Evolutionary conservation across 441 rosid species (phyloP).

Genomic region (Isatis lusitanica): DNA sequence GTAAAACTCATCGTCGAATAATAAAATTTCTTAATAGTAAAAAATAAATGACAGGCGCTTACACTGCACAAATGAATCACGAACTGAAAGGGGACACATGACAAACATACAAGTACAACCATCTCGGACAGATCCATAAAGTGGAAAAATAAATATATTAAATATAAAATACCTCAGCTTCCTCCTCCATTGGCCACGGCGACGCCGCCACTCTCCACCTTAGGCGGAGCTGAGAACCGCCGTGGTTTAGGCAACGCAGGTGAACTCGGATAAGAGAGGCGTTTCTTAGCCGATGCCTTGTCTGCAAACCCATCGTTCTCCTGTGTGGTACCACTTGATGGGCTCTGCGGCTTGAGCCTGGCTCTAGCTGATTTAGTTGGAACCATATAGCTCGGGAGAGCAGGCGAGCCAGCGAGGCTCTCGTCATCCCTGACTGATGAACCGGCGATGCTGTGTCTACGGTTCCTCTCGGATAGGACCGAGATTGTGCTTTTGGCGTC

Average conservation of each 20-base stretch:
- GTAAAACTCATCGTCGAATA: conserved; percentile 18
- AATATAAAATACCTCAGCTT: conserved; percentile 32
- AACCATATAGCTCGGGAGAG: conserved; percentile 67
- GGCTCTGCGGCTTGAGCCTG: conserved; percentile 54
- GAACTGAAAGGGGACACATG: background rate
- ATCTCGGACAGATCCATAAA: conserved; percentile 28
- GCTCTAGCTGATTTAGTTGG: conserved; percentile 65
- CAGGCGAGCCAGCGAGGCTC: conserved; percentile 50
- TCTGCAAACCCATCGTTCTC: conserved; percentile 50
- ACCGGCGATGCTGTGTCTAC: conserved; percentile 78
- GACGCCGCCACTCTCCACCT: conserved; percentile 53
- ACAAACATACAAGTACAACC: conserved; percentile 13
- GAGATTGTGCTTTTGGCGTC: conserved; percentile 70
- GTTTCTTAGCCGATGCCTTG: conserved; percentile 52
- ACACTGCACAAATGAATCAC: conserved; percentile 35
- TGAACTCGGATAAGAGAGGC: conserved; percentile 55
- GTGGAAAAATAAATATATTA: conserved; percentile 13
- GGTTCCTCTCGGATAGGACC: conserved; percentile 51
- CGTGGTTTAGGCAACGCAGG: conserved; percentile 49
- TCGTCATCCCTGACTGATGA: conserved; percentile 61
- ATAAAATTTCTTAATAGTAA: background rate
- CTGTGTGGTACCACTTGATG: conserved; percentile 30
- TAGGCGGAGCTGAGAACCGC: conserved; percentile 68
- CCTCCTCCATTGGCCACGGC: conserved; percentile 45
- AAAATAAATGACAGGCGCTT: conserved; percentile 19